These are phyloP conservation scores for Fagopyrum esculentum DNA, from an alignment of 148 eudicot species.

Conservation along the genomic window DNA sequence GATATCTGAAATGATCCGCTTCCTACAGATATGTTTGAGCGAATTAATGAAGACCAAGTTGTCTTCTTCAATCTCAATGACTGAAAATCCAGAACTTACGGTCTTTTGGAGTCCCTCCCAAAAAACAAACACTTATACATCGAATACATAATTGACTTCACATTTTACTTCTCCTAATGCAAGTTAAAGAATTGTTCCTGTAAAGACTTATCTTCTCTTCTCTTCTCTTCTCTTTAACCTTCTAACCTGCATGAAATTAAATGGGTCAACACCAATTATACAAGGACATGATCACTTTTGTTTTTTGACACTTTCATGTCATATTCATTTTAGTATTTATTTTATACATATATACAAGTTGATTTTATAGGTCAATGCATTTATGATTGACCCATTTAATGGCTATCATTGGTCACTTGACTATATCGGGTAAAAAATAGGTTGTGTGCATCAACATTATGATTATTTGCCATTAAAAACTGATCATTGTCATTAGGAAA, in stretches of 20 bases:
- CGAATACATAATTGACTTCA: no score
- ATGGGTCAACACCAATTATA: slow-evolving; percentile 6
- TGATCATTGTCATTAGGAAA: slow-evolving; percentile 3
- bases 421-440: slow-evolving; percentile 6
- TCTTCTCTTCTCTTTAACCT: slow-evolving; percentile 2
- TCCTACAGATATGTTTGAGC: no score
- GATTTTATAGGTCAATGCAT: background rate
- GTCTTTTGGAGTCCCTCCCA: no score
- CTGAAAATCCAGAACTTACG: no score
- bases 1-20: no score
- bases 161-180: no score
- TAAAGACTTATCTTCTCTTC: background rate
- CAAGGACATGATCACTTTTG: background rate
- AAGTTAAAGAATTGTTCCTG: background rate
- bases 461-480: background rate
- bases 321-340: background rate
- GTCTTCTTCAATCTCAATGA: no score
- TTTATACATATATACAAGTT: no score
- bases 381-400: background rate
- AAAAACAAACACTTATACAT: no score
- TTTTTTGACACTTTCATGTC: background rate
- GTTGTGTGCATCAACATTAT: slow-evolving; percentile 1
- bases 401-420: slow-evolving; percentile 7
- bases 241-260: background rate
- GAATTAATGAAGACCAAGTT: no score